Percentiles rank a stretch among this genome's conserved stretches.
phyloP scores from a whole-genome alignment of 2,329 filamentous ascomycete genomes.

The Calonectria multiphialidica region DNA sequence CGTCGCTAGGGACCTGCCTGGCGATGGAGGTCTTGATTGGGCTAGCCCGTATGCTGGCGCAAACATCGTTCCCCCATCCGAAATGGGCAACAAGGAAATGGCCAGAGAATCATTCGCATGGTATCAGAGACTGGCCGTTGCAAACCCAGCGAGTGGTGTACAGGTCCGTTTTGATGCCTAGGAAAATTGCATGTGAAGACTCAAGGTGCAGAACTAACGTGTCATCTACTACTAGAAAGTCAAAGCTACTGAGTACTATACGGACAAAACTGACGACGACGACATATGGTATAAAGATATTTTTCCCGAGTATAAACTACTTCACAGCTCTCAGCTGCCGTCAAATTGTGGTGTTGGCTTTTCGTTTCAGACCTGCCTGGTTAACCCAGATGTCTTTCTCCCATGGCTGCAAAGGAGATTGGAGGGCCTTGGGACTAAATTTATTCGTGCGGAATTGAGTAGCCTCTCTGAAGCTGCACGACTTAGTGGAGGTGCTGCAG shows the following conservation, averaged over 20 bases:
- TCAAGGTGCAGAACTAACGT: background rate
- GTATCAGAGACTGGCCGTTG: background rate
- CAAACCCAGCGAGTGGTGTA: background rate
- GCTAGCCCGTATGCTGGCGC: conserved; percentile 2
- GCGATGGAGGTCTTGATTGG: background rate
- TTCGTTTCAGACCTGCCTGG: background rate
- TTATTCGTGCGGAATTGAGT: background rate
- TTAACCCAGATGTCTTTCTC: conserved; percentile 1
- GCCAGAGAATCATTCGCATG: background rate
- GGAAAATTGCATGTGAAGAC: too few relatives aligned
- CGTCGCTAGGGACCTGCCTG: conserved; percentile 6
- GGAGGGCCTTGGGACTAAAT: background rate
- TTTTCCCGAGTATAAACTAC: background rate
- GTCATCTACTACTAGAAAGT: background rate
- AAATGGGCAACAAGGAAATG: background rate
- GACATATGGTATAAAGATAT: background rate
- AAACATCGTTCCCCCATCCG: background rate
- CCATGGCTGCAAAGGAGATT: background rate
- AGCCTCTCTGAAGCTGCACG: background rate
- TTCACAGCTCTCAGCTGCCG: background rate
- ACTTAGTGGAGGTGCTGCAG: background rate
- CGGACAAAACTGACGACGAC: background rate
- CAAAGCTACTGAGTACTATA: background rate
- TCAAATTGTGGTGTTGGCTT: background rate
- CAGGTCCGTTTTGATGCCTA: background rate